Evolutionary conservation across 441 rosid species (phyloP).

Genomic region (Melastoma candidum): DNA sequence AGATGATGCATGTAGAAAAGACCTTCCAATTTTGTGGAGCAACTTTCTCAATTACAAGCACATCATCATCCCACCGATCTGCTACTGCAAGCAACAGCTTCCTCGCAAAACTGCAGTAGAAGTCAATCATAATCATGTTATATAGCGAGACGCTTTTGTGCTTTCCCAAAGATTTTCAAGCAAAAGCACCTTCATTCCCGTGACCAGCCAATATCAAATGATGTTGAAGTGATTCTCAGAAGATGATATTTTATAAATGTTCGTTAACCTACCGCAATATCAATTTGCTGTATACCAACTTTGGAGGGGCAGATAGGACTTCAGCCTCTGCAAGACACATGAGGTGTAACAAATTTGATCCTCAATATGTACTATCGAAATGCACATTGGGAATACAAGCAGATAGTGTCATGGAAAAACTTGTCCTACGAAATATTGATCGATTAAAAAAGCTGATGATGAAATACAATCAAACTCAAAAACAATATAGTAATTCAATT

Average conservation of each 20-base stretch:
- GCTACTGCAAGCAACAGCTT: conserved; percentile 76
- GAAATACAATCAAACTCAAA: no score
- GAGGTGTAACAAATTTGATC: neutral
- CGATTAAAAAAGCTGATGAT: no score
- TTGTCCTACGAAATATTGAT: no score
- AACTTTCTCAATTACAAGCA: conserved; percentile 54
- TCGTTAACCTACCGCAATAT: conserved; percentile 46
- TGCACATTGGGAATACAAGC: neutral
- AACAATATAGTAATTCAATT: no score
- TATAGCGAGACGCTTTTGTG: neutral
- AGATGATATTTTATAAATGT: no score
- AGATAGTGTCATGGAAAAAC: no score
- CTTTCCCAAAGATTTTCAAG: no score
- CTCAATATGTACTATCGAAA: neutral
- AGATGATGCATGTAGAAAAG: neutral
- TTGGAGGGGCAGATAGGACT: conserved; percentile 95
- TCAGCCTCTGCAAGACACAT: conserved; percentile 61
- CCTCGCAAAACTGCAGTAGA: conserved; percentile 64
- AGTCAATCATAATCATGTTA: neutral
- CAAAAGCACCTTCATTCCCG: no score
- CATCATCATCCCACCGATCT: conserved; percentile 80
- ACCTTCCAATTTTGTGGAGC: conserved; percentile 88
- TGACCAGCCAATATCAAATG: no score
- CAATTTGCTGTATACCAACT: conserved; percentile 86
- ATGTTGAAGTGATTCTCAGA: no score